Evolutionary conservation across 2,329 filamentous ascomycete species (phyloP).

Genomic region (Magnaporthiopsis poae): DNA sequence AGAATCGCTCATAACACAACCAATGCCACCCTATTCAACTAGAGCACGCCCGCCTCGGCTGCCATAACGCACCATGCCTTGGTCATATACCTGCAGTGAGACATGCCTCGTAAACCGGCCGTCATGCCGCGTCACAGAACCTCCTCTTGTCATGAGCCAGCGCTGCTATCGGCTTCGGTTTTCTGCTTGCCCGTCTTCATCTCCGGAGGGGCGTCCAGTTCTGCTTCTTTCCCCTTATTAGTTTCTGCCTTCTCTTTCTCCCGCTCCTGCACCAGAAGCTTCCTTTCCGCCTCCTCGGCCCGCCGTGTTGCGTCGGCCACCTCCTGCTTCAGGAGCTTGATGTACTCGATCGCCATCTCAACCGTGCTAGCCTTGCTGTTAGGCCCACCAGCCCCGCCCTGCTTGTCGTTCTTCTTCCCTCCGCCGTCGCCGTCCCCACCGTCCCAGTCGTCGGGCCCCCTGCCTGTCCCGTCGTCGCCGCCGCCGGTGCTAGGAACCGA

Average conservation of each 20-base stretch:
- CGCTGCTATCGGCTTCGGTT: not conserved
- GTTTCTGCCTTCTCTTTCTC: not conserved
- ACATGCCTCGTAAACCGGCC: not conserved
- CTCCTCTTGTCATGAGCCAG: not conserved
- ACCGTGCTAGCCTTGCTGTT: constrained; percentile 95
- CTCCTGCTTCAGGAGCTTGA: constrained; percentile 72
- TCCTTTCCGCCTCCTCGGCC: constrained; percentile 56
- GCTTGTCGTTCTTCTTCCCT: constrained; percentile 33
- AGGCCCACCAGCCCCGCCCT: constrained; percentile 40
- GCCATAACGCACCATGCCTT: not conserved
- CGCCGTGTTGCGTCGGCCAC: constrained; percentile 53
- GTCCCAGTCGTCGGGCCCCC: constrained; percentile 31
- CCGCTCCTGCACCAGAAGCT: constrained; percentile 27
- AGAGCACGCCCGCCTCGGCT: not conserved
- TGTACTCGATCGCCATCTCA: constrained; percentile 93
- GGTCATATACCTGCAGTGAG: too few species aligned
- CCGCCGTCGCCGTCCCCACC: constrained; percentile 29
- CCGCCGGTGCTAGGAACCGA: constrained; percentile 3
- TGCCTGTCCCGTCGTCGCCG: constrained; percentile 23
- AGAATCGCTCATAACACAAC: not conserved
- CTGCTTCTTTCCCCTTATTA: not conserved
- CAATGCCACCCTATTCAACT: not conserved
- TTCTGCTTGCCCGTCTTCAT: not conserved
- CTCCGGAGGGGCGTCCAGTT: not conserved
- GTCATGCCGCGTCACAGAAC: not conserved